Base-by-base conservation (phyloP, 2,329 filamentous ascomycete species). In the Colletotrichum acutatum region DNA sequence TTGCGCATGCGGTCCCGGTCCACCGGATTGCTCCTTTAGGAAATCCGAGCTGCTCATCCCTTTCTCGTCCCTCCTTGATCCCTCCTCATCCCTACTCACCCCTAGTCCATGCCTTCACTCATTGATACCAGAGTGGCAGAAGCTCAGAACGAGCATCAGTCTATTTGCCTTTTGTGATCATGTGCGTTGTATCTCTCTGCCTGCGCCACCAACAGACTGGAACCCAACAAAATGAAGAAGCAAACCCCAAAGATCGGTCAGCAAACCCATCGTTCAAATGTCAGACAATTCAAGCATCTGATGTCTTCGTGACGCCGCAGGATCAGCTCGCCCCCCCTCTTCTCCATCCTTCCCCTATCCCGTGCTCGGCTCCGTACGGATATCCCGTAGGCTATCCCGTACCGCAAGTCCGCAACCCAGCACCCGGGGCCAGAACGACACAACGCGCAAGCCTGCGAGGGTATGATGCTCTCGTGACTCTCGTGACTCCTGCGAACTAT, bases 41-140 rank as follows among this genome's bases (percentile, higher is more conserved):
- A 16, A 73, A 73, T 71, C 71, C 71, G 71, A 73, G 71, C 12
- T 54, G 57, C 46, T 65, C 74, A 66, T 68, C 68, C 64, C 60
- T 66, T 57, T 66, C 46, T 65, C 74, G 64, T 68, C 68, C 64
- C 60, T 66, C 14, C 37, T 57, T 66, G 61, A 57, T 58, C 37
- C 53, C 74, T 61, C 62, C 46, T 60, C 69, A 63, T 71, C 73
- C 74, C 42, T 49, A 76, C 75, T 68, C 72, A 71, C 75, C 78
- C 75, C 74, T 74, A 76, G 75, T 76, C 76, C 75, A 76, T 76
- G 72, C 74, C 78, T 42, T 42, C 5, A 6, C 34, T 42, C 37
- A 42, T 14, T 42, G 37, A 42, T 42, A 42, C 37, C 37, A 42
- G 14, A 42, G 37, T 42, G 75, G 79, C 79, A 76, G 79, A 49